Evolutionary conservation across 495 filamentous ascomycete species (phyloP), one percentile per base, ranked within the genome.

Genomic region (Penicillium goetzii): DNA sequence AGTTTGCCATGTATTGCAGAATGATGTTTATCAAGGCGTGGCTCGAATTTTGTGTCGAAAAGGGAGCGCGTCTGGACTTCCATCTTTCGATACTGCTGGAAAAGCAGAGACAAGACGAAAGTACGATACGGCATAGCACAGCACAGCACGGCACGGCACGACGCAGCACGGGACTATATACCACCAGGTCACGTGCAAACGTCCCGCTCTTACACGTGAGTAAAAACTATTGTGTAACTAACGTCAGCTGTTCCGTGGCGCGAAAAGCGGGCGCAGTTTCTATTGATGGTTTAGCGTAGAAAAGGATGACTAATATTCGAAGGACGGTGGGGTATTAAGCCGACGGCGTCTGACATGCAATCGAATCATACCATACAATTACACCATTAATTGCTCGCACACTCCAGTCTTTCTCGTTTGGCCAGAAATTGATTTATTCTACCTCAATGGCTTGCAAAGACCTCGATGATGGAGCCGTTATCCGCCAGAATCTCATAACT

Each of bases 171-270:
- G 36, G 15, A 8, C 36, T 40, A 40, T 40, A 40, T 40, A 40
- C 36, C 36, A 15, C 36, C 15, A 8, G 36, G 15, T 40, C 36
- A 40, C 36, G 36, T 40, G 36, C 36, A 40, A 40, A 40, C 36
- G 36, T 40, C 36, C 8, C 36, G 36, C 15, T 15, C 8, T 40
- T 40, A 15, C 8, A 40, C 15, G 36, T 40, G 36, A 40, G 15
- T 40, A 40, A 40, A 40, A 40, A 40, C 36, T n/a, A 40, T 40
- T 40, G 36, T 40, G 36, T n/a, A n/a, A n/a, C n/a, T 40, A 40
- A 40, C 36, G 36, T 40, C 15, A 15, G 36, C 15, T 40, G 36
- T 40, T 15, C 36, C 36, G 36, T 40, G 36, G 36, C 36, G 36
- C 36, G 36, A 40, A 40, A 40, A 40, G 36, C 36, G 36, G 36